These are phyloP conservation scores for Coniella vitis DNA, from an alignment of 2,329 filamentous ascomycete species.

Conservation along the genomic window DNA sequence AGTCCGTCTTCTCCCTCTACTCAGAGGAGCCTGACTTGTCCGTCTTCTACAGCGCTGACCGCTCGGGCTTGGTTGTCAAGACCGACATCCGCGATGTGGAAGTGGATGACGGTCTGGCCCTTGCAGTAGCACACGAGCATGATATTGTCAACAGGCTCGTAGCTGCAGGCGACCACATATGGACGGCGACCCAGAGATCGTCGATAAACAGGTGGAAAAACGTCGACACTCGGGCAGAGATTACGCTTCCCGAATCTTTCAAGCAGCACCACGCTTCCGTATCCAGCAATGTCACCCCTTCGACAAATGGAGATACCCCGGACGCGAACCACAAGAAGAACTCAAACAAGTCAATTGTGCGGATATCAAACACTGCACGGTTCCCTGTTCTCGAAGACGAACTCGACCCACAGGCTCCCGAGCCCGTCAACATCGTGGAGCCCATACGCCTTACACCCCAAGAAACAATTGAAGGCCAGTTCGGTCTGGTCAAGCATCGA, in stretches of 20 bases:
- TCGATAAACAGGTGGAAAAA: slow-evolving; percentile 91
- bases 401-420: slow-evolving; percentile 31
- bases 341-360: slow-evolving; percentile 68
- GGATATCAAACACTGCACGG: slow-evolving; percentile 75
- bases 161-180: slow-evolving; percentile 68
- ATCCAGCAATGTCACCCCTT: slow-evolving; percentile 30
- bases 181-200: slow-evolving; percentile 84
- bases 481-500: slow-evolving; percentile 88
- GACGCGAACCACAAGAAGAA: slow-evolving; percentile 55
- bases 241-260: slow-evolving; percentile 55
- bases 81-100: slow-evolving; percentile 78
- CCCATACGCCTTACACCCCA: slow-evolving; percentile 63
- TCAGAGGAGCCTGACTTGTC: slow-evolving; percentile 80
- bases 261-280: slow-evolving; percentile 43
- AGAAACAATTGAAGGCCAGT: slow-evolving; percentile 88
- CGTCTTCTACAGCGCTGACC: slow-evolving; percentile 91
- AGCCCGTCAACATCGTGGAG: slow-evolving; percentile 38
- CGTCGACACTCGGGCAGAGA: slow-evolving; percentile 68
- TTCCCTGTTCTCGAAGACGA: slow-evolving; percentile 61
- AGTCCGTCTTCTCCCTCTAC: slow-evolving; percentile 93
- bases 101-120: slow-evolving; percentile 79
- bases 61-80: slow-evolving; percentile 90
- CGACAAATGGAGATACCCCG: slow-evolving; percentile 27
- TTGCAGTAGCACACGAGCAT: slow-evolving; percentile 89
- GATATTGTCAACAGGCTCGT: slow-evolving; percentile 67